Base-by-base conservation (phyloP, 208 protist species). In the Crithidia fasciculata region DNA sequence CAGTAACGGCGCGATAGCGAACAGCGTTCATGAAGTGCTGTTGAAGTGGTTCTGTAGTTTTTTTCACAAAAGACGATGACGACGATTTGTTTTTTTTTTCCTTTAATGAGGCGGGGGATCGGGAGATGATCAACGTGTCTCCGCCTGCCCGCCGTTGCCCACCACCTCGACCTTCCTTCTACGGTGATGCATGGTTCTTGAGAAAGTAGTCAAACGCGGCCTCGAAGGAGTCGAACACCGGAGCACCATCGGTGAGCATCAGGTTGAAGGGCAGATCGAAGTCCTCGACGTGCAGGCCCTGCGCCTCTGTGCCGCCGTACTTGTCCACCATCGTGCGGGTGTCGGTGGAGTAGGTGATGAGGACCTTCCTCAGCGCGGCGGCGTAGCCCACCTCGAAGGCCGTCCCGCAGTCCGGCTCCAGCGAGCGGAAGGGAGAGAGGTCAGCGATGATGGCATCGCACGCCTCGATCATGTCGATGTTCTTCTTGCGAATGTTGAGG, bases 321-420 rank as follows among this genome's bases (percentile, higher is more conserved):
- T 88, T 90, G 49, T 93, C 84, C 41, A 81, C 70, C 84, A 95
- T 82, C 7, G 64, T 63, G 6, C 88, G 78, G 3, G 53, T 54
- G 63, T 95, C 90, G 0, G 78, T 74, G 2, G 90, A 83, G 66
- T 89, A 95, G 9, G 81, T 85, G 12, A 93, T 19, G 15, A 95
- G 63, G 37, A 72, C 65, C 73, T 95, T 95, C 1, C 81, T 81
- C n/a, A 89, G 76, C 2, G 90, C 90, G 3, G 81, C 81, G 3
- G 82, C 90, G 69, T 93, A 95, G 73, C 90, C 90, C n/a, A 95
- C 82, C 69, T 95, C 87, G 55, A 95, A 95, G 13, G 90, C 84
- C 1, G 90, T 95, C 52, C 90, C 90, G 47, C 80, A 85, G 60
- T 95, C 90, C 4, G 90, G 84, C 63, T 95, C 90, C 18, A 87